Base-by-base conservation (phyloP, 768 basidiomycete species). In the Mycena albidolilacea region DNA sequence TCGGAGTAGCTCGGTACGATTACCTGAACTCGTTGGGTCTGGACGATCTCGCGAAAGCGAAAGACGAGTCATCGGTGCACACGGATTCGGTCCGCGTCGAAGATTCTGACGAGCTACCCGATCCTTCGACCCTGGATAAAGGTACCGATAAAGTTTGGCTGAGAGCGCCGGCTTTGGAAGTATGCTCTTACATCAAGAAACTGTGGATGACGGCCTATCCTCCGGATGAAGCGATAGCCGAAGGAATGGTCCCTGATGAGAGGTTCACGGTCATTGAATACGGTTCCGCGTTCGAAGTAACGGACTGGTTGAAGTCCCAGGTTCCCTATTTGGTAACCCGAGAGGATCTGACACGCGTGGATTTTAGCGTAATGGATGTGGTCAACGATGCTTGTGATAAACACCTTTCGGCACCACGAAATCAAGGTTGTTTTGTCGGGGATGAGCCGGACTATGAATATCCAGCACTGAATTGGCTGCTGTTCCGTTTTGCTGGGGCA, bases 131-230 rank as follows among this genome's bases (percentile, higher is more conserved):
- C 5, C 35, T 17, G 57, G 35, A 58, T 9, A 30, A 10, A 38
- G 15, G 7, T 4, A 38, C 57, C 9, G 58, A 59, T 39, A 10
- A 59, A 1, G 58, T 39, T n/a, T 59, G 58, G 58, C 6, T 59
- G 19, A n/a, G 9, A n/a, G 38, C 58, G 17, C 58, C 58, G 19
- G 8, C 58, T n/a, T 5, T 7, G 4, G 59, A 60, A 70, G 70
- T 67, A 0, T 72, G 70, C 14, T 0, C 23, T 14, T 70, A 70
- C 48, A 14, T 74, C 0, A 65, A 55, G 38, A 70, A 54, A 7
- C 19, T 74, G 1, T 74, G 69, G 64, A 43, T 66, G 44, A 60
- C 15, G 5, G 41, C 69, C 2, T 74, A 70, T 15, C 15, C 57
- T 8, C 39, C 38, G 12, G 59, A 61, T 0, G 58, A 61, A 9